Evolutionary conservation across 495 filamentous ascomycete genomes (phyloP), one percentile per base, ranked within the genome.

Genomic region (Alectoria sarmentosa): DNA sequence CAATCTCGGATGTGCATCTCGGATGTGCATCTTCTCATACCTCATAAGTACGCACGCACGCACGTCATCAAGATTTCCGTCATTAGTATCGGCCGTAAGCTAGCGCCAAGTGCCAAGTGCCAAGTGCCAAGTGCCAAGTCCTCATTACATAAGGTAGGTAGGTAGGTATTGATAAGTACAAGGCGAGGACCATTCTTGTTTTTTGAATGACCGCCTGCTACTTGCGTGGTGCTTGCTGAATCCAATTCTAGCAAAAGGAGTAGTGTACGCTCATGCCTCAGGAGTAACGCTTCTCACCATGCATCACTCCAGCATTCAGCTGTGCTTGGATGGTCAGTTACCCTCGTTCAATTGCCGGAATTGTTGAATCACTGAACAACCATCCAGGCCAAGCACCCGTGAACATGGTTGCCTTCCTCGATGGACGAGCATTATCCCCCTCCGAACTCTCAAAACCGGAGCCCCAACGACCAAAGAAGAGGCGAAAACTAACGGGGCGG

Each of bases 391-490:
- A 65, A 59, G 46, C 44, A 46, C 34, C 63, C 9, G 56, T 60
- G 21, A 65, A n/a, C 26, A 56, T 65, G 9, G 42, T 54, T 49
- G 41, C 56, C 19, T 65, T 65, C 23, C 56, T 65, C 30, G 63
- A 60, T 30, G 63, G 56, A 42, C 41, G 14, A 38, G 54, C 7
- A 2, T 7, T 21, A 19, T 42, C 32, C 23, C 41, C 57, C 32
- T n/a, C 23, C 13, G 11, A 39, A 52, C 9, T 3, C 2, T 42
- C 23, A 13, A 28, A 54, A 48, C 32, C 46, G 41, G 34, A 54
- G 26, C 26, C 32, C 46, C 63, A 66, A 41, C 60, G 38, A 38
- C 60, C 63, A 2, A 66, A 55, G 28, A 69, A 69, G 30, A 52
- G 59, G 19, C 67, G 63, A 32, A 69, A 66, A 41, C 28, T 63